Evolutionary conservation across 768 basidiomycete genomes (phyloP), one percentile per base, ranked within the genome.

Genomic region (Lentinula detonsa): DNA sequence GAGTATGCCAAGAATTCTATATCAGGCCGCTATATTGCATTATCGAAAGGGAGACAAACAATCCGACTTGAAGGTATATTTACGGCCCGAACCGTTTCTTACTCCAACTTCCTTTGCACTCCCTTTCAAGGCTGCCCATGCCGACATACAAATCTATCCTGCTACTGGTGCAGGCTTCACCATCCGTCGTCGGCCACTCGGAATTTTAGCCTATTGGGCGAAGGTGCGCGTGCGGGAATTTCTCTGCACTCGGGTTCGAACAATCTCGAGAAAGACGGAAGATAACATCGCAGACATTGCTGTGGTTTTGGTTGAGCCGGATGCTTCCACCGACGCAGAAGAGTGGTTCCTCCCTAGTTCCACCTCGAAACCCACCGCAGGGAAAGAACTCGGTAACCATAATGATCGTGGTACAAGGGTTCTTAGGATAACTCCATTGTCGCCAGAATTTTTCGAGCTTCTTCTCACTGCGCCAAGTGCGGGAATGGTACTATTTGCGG

Each of bases 1-100:
- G 21, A 81, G 84, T 0, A 73, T 83, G 54, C 78, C 82, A 2
- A 76, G 88, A n/a, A 90, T 89, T 57, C 66, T 85, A 4, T 84
- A 80, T 59, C 78, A 85, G 35, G 88, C 88, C 0, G 81, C 77
- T 73, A 74, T 76, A 18, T 68, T 90, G 52, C 86, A 88, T 66
- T 89, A 87, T 39, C 5, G 23, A 28, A 42, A 6, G 39, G 40
- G 39, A 23, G 40, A 56, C 16, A 37, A 33, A 1, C 8, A 42
- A 28, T 42, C 37, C 13, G 63, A 71, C 5, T 73, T 90, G 18
- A 76, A 81, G 57, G 80, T 89, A 0, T 86, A 77, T 64, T 74
- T 80, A 28, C 75, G 86, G 9, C 87, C 87, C 0, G 86, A 86
- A 58, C 85, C 85, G 1, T 66, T 72, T n/a, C 57, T 50, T 13